phyloP scores from a whole-genome alignment of 2,329 filamentous ascomycete species.

The Thielaviopsis musarum region DNA sequence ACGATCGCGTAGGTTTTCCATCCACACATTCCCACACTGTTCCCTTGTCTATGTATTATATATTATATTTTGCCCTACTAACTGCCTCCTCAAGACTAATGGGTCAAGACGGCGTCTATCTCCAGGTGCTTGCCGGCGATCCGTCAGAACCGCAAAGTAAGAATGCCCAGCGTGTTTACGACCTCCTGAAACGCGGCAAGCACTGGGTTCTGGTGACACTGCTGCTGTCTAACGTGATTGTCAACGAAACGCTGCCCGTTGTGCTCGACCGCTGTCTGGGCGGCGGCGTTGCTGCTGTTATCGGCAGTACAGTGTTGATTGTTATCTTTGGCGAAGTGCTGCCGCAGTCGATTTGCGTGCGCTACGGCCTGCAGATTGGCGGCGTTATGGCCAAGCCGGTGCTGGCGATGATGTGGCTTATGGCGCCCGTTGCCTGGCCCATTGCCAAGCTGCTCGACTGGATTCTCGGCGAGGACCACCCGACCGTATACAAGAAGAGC shows the following conservation, averaged over 20 bases:
- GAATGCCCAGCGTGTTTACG: slow-evolving; percentile 67
- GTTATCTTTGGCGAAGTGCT: slow-evolving; percentile 97
- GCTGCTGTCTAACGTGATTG: slow-evolving; percentile 89
- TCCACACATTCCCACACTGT: not conserved
- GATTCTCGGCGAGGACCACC: slow-evolving; percentile 85
- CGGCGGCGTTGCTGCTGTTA: slow-evolving; percentile 82
- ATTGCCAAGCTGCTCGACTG: slow-evolving; percentile 90
- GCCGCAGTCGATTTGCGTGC: slow-evolving; percentile 89
- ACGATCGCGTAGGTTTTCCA: slow-evolving; percentile 55
- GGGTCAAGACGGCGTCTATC: slow-evolving; percentile 83
- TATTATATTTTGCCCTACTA: too few relatives aligned
- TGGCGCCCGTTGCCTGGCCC: slow-evolving; percentile 81
- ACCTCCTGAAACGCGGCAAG: slow-evolving; percentile 71
- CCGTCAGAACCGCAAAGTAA: slow-evolving; percentile 70
- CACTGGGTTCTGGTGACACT: slow-evolving; percentile 97
- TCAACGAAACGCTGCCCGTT: slow-evolving; percentile 91
- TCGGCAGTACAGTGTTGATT: slow-evolving; percentile 86
- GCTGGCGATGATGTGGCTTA: slow-evolving; percentile 75
- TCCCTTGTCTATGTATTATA: too few relatives aligned
- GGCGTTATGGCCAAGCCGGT: slow-evolving; percentile 87
- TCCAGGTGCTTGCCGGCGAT: slow-evolving; percentile 83
- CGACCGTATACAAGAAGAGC: slow-evolving; percentile 95
- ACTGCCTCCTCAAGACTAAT: slow-evolving; percentile 27
- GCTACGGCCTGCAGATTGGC: slow-evolving; percentile 87
- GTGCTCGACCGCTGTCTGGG: slow-evolving; percentile 87